Evolutionary conservation across 2,329 filamentous ascomycete species (phyloP).

Genomic region (Sarocladium oryzae): DNA sequence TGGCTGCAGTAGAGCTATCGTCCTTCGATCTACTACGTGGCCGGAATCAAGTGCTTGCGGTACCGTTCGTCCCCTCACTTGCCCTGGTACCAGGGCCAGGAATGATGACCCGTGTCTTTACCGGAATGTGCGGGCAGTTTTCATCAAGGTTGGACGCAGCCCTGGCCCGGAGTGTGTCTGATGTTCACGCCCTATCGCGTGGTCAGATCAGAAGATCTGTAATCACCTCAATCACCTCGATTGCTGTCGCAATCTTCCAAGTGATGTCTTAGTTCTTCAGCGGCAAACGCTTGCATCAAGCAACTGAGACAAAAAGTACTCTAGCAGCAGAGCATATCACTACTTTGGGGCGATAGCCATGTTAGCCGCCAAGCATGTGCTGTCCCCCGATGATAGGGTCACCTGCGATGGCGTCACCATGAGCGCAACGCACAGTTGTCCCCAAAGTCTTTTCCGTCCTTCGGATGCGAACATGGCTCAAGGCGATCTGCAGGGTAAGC

Average conservation of each 20-base stretch:
- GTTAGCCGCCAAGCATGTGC: background rate
- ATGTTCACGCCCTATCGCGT: background rate
- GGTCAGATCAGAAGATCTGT: background rate
- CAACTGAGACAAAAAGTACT: background rate
- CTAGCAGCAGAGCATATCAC: too few species aligned
- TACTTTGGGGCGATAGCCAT: too few species aligned
- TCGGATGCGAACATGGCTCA: background rate
- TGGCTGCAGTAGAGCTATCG: background rate
- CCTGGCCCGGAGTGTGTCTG: too few species aligned
- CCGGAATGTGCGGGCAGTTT: too few species aligned
- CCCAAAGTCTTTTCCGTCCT: background rate
- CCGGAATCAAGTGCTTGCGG: too few species aligned
- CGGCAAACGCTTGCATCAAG: background rate
- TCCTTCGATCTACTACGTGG: too few species aligned
- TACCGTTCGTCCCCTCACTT: too few species aligned
- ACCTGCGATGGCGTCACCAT: constrained; percentile 7
- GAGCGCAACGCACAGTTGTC: background rate
- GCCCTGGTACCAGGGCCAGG: background rate
- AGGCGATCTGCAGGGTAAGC: background rate
- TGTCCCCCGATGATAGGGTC: background rate
- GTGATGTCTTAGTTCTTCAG: too few species aligned
- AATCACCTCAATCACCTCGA: too few species aligned
- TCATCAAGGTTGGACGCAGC: too few species aligned
- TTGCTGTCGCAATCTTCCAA: too few species aligned
- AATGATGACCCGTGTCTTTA: background rate